Evolutionary conservation across 257 asterid genomes (phyloP).

Genomic region (Solanum appendiculatum): DNA sequence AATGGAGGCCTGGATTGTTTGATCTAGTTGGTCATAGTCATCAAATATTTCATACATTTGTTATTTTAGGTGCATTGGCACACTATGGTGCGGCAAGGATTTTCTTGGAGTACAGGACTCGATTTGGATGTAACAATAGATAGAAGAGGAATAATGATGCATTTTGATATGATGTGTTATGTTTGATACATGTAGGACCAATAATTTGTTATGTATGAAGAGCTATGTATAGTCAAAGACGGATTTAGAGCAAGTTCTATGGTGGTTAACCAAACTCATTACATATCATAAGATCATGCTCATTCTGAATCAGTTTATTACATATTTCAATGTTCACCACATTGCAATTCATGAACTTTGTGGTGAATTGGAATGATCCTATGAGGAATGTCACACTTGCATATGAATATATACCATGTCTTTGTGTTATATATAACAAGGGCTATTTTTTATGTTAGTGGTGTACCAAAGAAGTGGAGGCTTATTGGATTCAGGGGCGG

Average conservation of each 20-base stretch:
- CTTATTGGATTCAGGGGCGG: too few relatives aligned
- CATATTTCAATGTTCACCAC: too few relatives aligned
- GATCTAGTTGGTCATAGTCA: conserved; percentile 94
- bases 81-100: conserved; percentile 8
- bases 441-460: too few relatives aligned
- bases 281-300: too few relatives aligned
- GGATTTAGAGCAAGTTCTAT: not conserved
- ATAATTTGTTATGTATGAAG: not conserved
- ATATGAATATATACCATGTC: too few relatives aligned
- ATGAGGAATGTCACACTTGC: too few relatives aligned
- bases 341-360: too few relatives aligned
- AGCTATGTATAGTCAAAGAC: not conserved
- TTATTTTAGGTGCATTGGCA: conserved; percentile 4
- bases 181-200: not conserved
- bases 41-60: conserved; percentile 25
- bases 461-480: too few relatives aligned
- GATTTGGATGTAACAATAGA: not conserved
- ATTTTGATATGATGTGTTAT: not conserved
- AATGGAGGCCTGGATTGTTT: conserved; percentile 90
- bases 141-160: not conserved
- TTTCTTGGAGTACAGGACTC: not conserved
- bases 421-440: too few relatives aligned
- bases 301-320: too few relatives aligned
- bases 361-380: too few relatives aligned
- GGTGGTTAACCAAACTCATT: not conserved